A percentile compares a stretch with the other conserved stretches of the same genome.
Conservation (phyloP, 2,329 filamentous ascomycete genomes). For the Venturia nashicola region DNA sequence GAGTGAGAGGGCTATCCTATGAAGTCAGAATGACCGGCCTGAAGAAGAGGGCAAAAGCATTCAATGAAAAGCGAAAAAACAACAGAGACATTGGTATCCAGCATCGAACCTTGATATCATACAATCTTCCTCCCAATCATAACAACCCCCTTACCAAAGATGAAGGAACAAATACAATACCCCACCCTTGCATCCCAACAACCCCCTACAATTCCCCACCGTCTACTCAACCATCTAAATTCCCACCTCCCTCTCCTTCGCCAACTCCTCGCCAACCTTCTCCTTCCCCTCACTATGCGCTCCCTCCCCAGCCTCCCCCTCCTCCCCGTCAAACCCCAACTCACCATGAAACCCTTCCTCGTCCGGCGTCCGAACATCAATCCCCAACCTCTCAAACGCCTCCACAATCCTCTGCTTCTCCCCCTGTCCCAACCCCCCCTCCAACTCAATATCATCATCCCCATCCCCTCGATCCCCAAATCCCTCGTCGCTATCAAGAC, state of each 20-base stretch:
- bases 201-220: background rate
- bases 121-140: too few species aligned
- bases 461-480: background rate
- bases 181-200: background rate
- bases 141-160: too few species aligned
- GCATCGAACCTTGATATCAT: too few species aligned
- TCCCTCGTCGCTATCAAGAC: background rate
- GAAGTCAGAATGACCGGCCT: too few species aligned
- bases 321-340: background rate
- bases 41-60: too few species aligned
- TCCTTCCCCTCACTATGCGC: background rate
- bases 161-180: too few species aligned
- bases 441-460: background rate
- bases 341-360: background rate
- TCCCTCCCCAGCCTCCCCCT: background rate
- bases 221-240: background rate
- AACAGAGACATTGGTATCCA: too few species aligned
- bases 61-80: too few species aligned
- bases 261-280: background rate
- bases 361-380: constrained; percentile 4
- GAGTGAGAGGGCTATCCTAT: too few species aligned
- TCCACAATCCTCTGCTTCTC: background rate
- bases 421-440: background rate
- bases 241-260: background rate
- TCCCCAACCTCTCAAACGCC: constrained; percentile 7